phyloP scores from a whole-genome alignment of 225 moss, liverwort and hornwort genomes.

The Sphagnum contortum region DNA sequence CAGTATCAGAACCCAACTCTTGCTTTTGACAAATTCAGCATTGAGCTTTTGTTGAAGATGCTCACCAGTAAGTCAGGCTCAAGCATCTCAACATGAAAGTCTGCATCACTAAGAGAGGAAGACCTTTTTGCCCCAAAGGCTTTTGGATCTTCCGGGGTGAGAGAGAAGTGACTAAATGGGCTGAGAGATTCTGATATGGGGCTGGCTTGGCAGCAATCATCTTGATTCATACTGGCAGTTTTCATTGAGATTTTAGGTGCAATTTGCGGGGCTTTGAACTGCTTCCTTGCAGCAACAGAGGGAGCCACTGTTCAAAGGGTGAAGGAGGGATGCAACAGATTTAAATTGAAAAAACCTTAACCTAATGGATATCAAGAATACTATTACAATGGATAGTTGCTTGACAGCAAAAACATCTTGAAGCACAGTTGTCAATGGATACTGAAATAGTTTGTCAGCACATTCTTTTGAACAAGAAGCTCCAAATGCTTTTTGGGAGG shows the following conservation, averaged over 20 bases:
- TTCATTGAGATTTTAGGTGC: constrained; percentile 10
- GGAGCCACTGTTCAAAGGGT: constrained; percentile 39
- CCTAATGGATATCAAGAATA: neutral
- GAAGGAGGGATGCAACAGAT: constrained; percentile 17
- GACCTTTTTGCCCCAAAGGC: constrained; percentile 22
- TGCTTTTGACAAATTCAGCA: too few species aligned
- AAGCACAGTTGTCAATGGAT: constrained; percentile 28
- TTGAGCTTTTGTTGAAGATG: neutral
- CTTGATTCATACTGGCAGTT: constrained; percentile 21
- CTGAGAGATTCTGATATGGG: constrained; percentile 32
- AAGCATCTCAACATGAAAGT: constrained; percentile 26
- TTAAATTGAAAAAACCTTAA: neutral
- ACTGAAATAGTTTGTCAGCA: constrained; percentile 74
- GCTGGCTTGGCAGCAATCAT: constrained; percentile 21
- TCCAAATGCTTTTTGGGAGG: constrained; percentile 19
- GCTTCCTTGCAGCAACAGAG: constrained; percentile 32
- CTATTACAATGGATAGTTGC: too few species aligned
- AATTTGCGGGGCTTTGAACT: constrained; percentile 42
- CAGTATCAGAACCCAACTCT: too few species aligned
- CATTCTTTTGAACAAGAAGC: constrained; percentile 26
- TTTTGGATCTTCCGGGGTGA: constrained; percentile 19
- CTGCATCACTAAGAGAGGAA: constrained; percentile 33
- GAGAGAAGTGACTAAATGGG: constrained; percentile 39
- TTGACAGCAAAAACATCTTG: too few species aligned
- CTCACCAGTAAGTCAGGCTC: constrained; percentile 25